Evolutionary conservation across 2,329 filamentous ascomycete species (phyloP).

Genomic region (Claviceps pazoutovae): DNA sequence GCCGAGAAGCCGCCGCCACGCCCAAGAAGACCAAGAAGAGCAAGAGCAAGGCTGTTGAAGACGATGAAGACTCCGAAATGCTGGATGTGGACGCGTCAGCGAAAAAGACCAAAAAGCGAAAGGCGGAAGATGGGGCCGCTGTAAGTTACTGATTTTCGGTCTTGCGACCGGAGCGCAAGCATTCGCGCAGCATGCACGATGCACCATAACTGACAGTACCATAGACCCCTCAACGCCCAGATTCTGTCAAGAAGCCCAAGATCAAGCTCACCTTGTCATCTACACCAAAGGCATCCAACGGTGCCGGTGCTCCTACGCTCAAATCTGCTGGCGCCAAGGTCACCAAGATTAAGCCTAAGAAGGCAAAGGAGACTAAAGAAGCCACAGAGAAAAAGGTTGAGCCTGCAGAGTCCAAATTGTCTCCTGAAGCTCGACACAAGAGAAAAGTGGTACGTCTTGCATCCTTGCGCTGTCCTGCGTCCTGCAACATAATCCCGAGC

Average conservation of each 20-base stretch:
- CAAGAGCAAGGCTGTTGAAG: slow-evolving; percentile 38
- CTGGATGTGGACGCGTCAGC: slow-evolving; percentile 42
- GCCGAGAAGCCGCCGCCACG: slow-evolving; percentile 24
- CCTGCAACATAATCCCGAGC: background rate
- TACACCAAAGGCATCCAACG: slow-evolving; percentile 57
- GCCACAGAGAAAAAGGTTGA: slow-evolving; percentile 43
- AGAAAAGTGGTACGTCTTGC: slow-evolving; percentile 43
- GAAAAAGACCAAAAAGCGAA: slow-evolving; percentile 65
- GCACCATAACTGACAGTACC: background rate
- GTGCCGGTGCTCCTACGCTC: slow-evolving; percentile 24
- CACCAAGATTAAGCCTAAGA: slow-evolving; percentile 44
- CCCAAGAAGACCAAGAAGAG: slow-evolving; percentile 29
- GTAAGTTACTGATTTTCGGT: slow-evolving; percentile 16
- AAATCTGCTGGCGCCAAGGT: slow-evolving; percentile 42
- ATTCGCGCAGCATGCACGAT: too few species aligned
- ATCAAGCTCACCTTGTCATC: slow-evolving; percentile 50
- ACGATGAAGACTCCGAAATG: slow-evolving; percentile 47
- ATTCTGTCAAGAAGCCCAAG: slow-evolving; percentile 54
- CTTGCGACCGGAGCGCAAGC: background rate
- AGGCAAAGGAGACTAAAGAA: slow-evolving; percentile 42
- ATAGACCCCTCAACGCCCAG: slow-evolving; percentile 42
- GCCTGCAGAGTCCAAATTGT: slow-evolving; percentile 43
- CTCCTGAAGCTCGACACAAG: slow-evolving; percentile 40
- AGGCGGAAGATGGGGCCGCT: slow-evolving; percentile 65
- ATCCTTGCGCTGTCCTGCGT: background rate